Evolutionary conservation across 352 stramenopile species (phyloP).

Genomic region (Pythium dissimile): DNA sequence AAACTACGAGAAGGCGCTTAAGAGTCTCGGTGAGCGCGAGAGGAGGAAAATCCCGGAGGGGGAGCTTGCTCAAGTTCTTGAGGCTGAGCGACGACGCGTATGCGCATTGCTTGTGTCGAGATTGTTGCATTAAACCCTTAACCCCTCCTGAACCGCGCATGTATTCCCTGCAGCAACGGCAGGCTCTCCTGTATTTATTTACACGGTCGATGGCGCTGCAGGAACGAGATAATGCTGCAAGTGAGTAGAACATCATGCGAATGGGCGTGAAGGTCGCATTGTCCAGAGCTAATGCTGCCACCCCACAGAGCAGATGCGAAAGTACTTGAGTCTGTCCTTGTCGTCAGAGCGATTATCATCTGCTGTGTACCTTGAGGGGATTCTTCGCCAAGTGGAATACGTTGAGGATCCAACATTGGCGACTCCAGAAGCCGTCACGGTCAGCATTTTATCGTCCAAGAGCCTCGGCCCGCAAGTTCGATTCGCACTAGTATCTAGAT

Average conservation of each 20-base stretch:
- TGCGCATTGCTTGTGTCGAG: too few relatives aligned
- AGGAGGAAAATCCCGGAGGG: conserved; percentile 24
- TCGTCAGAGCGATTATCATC: conserved; percentile 4
- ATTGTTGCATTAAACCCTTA: too few relatives aligned
- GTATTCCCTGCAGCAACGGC: conserved; percentile 24
- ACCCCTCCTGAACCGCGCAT: too few relatives aligned
- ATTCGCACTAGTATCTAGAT: not conserved
- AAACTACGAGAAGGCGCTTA: conserved; percentile 45
- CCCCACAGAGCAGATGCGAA: conserved; percentile 24
- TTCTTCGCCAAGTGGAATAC: conserved; percentile 16
- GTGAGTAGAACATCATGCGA: too few relatives aligned
- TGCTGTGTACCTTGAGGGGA: conserved; percentile 5
- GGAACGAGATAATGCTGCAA: conserved; percentile 33
- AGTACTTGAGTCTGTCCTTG: conserved; percentile 13
- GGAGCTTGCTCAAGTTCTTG: conserved; percentile 28
- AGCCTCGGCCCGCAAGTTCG: conserved; percentile 19
- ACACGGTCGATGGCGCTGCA: conserved; percentile 30
- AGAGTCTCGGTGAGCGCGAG: conserved; percentile 33
- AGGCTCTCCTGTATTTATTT: conserved; percentile 52
- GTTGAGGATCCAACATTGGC: conserved; percentile 16
- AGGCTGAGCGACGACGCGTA: conserved; percentile 44
- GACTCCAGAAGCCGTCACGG: conserved; percentile 13
- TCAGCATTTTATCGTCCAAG: conserved; percentile 9
- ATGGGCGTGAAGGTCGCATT: too few relatives aligned
- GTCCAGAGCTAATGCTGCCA: conserved; percentile 33